Evolutionary conservation across 2,329 filamentous ascomycete genomes (phyloP), one percentile per base, ranked within the genome.

Genomic region (Microdochium nivale): DNA sequence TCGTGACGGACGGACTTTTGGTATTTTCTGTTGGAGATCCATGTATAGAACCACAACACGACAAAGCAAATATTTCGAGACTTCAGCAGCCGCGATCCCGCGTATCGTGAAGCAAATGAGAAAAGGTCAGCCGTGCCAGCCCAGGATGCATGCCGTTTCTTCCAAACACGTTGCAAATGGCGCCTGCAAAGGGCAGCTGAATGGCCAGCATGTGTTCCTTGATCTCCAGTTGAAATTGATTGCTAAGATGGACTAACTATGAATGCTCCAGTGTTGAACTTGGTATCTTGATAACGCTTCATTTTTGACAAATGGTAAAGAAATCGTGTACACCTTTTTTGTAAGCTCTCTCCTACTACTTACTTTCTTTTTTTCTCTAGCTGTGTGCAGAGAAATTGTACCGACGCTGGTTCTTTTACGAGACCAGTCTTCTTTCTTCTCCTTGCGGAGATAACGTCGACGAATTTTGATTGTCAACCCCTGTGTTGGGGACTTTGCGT

Each of bases 201-300:
- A n/a, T n/a, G n/a, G n/a, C n/a, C n/a, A n/a, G n/a, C n/a, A n/a
- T n/a, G n/a, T 40, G 35, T 11, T n/a, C n/a, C 23, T 44, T 44
- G 40, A 44, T 44, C 40, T 44, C 8, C 9, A 44, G 40, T 44
- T 44, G 40, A 44, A 23, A 23, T 30, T 44, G 40, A 44, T 44
- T 23, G 8, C 8, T 11, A 44, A 19, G 14, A 16, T 44, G 13
- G 19, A 23, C 16, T 44, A 3, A 21, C 9, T 11, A 24, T 44
- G 40, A 44, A 44, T 19, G n/a, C 40, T 44, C 40, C 40, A 44
- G 40, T 44, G 40, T 44, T 44, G 40, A 44, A 44, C 40, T 44
- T 44, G n/a, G 40, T 21, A 23, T 23, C 21, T 24, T 44, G 3
- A 8, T 44, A 21, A 44, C 40, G 40, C 40, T 44, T 23, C 40